phyloP scores from a whole-genome alignment of 2,329 filamentous ascomycete genomes.

The Intubia oerlemansii region DNA sequence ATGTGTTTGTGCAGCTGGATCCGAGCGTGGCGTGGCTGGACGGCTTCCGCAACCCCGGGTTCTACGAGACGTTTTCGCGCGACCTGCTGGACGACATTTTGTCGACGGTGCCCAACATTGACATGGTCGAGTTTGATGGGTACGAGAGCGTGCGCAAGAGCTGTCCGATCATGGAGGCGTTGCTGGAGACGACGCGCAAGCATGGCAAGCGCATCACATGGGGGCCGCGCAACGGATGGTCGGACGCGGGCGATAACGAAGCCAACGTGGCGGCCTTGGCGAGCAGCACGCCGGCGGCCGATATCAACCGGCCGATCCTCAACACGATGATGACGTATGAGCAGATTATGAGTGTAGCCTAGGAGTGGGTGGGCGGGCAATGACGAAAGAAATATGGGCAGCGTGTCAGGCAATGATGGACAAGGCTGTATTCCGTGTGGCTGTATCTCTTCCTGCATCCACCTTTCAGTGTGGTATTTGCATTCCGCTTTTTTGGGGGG shows the following conservation, averaged over 20 bases:
- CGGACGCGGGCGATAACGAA: slow-evolving; percentile 3
- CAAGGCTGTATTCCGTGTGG: too few species aligned
- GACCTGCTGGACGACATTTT: slow-evolving; percentile 35
- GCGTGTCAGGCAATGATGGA: too few species aligned
- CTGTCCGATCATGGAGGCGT: slow-evolving; percentile 39
- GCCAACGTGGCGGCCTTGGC: neutral
- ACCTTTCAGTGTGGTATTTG: too few species aligned
- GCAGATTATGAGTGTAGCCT: too few species aligned
- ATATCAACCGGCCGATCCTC: neutral
- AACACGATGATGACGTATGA: too few species aligned
- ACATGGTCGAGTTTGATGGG: slow-evolving; percentile 46
- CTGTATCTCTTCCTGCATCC: too few species aligned
- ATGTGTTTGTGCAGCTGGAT: slow-evolving; percentile 52
- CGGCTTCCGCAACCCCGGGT: slow-evolving; percentile 45
- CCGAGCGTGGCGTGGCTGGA: slow-evolving; percentile 45
- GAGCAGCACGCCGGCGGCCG: neutral
- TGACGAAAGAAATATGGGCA: too few species aligned
- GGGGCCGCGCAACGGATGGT: slow-evolving; percentile 49
- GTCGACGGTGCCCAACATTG: slow-evolving; percentile 30
- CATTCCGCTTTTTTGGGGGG: too few species aligned
- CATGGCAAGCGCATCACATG: slow-evolving; percentile 35
- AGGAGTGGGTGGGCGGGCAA: too few species aligned
- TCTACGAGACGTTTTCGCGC: slow-evolving; percentile 47
- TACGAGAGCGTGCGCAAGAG: slow-evolving; percentile 42
- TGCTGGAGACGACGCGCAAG: slow-evolving; percentile 29